Percentiles rank a stretch among this genome's conserved stretches.
Evolutionary conservation across 176 grass and related monocot genomes (phyloP).

Genomic region (Lolium perenne): DNA sequence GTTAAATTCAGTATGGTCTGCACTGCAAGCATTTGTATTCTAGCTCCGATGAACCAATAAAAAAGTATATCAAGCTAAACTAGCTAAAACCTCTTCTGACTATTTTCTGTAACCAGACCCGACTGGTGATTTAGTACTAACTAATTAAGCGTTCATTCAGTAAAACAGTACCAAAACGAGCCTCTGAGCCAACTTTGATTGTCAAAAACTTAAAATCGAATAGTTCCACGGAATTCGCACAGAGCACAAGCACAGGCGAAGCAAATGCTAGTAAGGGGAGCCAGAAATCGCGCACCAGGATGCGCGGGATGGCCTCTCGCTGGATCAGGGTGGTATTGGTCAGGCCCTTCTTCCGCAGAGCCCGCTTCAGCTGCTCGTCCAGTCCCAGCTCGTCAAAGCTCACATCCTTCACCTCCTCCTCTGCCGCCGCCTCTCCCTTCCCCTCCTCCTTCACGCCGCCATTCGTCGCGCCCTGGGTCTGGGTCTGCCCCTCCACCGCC

Average conservation of each 20-base stretch:
- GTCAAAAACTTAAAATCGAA: too few species aligned
- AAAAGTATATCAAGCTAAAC: too few species aligned
- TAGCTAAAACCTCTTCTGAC: too few species aligned
- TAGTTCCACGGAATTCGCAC: conserved; percentile 8
- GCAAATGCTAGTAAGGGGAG: background rate
- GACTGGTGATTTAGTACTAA: too few species aligned
- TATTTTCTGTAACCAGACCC: too few species aligned
- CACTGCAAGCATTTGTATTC: background rate
- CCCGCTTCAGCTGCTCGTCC: conserved; percentile 83
- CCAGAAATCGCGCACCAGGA: conserved; percentile 56
- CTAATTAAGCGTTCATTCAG: too few species aligned
- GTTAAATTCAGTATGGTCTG: conserved; percentile 8
- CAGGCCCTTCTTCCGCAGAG: conserved; percentile 82
- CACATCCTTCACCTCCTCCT: conserved; percentile 60
- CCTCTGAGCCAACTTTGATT: background rate
- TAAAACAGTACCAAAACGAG: too few species aligned
- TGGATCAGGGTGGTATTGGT: conserved; percentile 73
- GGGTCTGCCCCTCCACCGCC: too few species aligned
- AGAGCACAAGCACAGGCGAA: background rate
- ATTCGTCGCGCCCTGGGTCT: background rate
- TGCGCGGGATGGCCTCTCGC: conserved; percentile 81
- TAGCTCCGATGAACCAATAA: background rate
- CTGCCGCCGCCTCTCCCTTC: background rate
- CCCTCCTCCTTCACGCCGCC: background rate
- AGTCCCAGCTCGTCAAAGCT: conserved; percentile 77